A percentile compares a stretch with the other conserved stretches of the same genome.
Conservation (phyloP, 2,329 filamentous ascomycete genomes). For the Rhinocladiella mackenziei region DNA sequence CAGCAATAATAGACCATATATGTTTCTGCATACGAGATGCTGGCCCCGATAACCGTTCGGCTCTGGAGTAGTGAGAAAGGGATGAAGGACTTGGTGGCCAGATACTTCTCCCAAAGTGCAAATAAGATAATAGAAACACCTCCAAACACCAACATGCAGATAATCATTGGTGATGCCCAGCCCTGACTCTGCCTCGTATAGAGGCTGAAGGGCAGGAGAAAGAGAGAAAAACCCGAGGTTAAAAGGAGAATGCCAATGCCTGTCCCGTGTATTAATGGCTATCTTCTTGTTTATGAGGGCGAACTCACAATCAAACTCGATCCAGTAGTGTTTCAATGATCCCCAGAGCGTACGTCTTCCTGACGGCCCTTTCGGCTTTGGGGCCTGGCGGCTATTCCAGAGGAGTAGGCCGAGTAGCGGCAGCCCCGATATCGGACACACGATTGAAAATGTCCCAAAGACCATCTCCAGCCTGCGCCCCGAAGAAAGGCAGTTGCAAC, state of each 20-base stretch:
- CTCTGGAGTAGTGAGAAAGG: conserved; percentile 47
- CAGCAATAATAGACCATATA: conserved; percentile 49
- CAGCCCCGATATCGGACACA: conserved; percentile 52
- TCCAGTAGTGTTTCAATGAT: conserved; percentile 49
- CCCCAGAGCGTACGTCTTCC: conserved; percentile 38
- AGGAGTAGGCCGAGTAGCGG: conserved; percentile 53
- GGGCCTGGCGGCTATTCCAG: conserved; percentile 54
- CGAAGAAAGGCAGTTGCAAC: conserved; percentile 46
- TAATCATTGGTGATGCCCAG: conserved; percentile 48
- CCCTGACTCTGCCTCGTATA: conserved; percentile 36
- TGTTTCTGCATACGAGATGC: conserved; percentile 44
- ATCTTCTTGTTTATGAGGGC: too few species aligned
- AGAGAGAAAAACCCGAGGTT: conserved; percentile 55
- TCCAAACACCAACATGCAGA: conserved; percentile 53
- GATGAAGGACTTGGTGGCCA: conserved; percentile 51
- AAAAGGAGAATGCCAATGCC: conserved; percentile 59
- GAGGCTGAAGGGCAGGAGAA: conserved; percentile 63
- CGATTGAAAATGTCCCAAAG: conserved; percentile 58
- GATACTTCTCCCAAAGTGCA: conserved; percentile 51
- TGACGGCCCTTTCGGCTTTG: conserved; percentile 39
- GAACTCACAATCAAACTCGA: conserved; percentile 54
- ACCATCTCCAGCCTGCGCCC: conserved; percentile 56
- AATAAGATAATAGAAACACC: conserved; percentile 51
- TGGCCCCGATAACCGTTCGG: conserved; percentile 50
- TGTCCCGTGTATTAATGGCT: conserved; percentile 54